A percentile compares a stretch with the other conserved stretches of the same genome.
These are phyloP conservation scores for Yamadazyma nakazawae DNA, from an alignment of 805 yeast genomes.

Conservation along the genomic window DNA sequence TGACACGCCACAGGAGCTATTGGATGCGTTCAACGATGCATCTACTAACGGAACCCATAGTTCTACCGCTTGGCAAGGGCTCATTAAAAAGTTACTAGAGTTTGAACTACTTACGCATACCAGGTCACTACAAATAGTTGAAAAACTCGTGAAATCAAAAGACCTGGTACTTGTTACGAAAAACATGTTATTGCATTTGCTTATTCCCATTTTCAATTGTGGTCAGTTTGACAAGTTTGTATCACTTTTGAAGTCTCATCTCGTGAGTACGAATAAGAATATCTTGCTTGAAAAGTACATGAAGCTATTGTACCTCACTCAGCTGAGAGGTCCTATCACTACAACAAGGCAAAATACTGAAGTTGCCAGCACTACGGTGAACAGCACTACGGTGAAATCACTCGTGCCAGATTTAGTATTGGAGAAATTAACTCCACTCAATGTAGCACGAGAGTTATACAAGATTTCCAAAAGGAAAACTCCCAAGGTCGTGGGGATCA, in stretches of 20 bases:
- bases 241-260: constrained; percentile 6
- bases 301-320: constrained; percentile 19
- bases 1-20: constrained; percentile 32
- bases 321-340: background rate
- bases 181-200: constrained; percentile 26
- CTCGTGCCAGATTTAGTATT: constrained; percentile 1
- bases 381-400: background rate
- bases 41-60: constrained; percentile 21
- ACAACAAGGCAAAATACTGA: no score
- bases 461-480: constrained; percentile 22
- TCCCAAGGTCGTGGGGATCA: constrained; percentile 25
- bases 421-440: background rate
- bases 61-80: constrained; percentile 33
- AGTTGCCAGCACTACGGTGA: no score
- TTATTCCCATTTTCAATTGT: constrained; percentile 24
- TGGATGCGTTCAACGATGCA: constrained; percentile 32
- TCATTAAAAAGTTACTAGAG: constrained; percentile 28
- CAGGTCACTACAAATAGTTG: constrained; percentile 25
- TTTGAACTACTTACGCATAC: constrained; percentile 30
- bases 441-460: constrained; percentile 21
- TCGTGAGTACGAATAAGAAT: constrained; percentile 4
- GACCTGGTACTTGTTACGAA: constrained; percentile 27
- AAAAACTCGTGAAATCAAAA: constrained; percentile 22
- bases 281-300: constrained; percentile 29
- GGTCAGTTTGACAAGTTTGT: constrained; percentile 14